Base-by-base conservation (phyloP, 768 basidiomycete genomes). In the Leucocoprinus sp. region DNA sequence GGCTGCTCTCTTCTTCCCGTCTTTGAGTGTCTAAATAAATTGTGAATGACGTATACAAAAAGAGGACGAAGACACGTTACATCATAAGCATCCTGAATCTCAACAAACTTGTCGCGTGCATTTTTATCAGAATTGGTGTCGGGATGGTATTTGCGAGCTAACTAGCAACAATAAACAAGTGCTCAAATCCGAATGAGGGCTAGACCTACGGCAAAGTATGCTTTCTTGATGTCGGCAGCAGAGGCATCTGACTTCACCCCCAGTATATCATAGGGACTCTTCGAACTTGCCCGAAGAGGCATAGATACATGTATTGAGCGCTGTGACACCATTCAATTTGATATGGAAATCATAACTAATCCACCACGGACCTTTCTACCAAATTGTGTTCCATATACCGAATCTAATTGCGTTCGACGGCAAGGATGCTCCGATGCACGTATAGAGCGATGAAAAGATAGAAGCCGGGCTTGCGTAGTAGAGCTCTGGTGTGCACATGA, bases 81-180 rank as follows among this genome's bases (percentile, higher is more conserved):
- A 64, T 98, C 96, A 67, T 98, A 99, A 8, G 96, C 96, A 55
- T 82, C 78, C 61, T 98, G 96, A 47, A 98, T 97, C 63, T 99
- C 95, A 14, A 93, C 74, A 62, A 99, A 99, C 61, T 88, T 90
- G 51, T 87, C 88, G 55, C 90, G 83, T 0, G 95, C 90, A 37
- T 71, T 74, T 57, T 90, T 86, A 66, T 95, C 90, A 33, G 91
- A 86, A 65, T 93, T 98, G 9, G 93, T 93, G 59, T 99, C 96
- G 0, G 96, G 96, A 63, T 99, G 96, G 58, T 86, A 96, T 71
- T 98, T 95, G 50, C 95, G 87, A 14, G 96, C 96, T 52, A 99
- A 84, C 95, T 96, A 58, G 26, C 52, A 27, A 45, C 11, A 24
- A 23, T 48, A 4, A 50, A 45, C 43, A 55, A 55, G 50, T 45